phyloP scores from a whole-genome alignment of 495 filamentous ascomycete genomes.

The Pyrenopolyporus hunteri region DNA sequence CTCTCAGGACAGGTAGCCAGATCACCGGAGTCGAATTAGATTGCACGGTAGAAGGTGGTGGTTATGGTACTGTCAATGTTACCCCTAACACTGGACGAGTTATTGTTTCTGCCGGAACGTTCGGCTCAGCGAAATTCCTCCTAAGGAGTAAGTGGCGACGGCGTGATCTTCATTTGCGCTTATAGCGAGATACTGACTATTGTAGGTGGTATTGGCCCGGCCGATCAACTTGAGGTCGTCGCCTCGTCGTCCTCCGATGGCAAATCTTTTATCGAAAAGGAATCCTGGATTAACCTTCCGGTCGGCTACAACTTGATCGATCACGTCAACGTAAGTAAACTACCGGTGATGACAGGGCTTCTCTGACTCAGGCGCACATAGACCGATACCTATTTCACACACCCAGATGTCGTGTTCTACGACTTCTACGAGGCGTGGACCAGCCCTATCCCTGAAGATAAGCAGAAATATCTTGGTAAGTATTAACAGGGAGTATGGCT shows the following conservation, averaged over 20 bases:
- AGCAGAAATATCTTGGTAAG: conserved; percentile 47
- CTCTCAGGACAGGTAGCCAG: conserved; percentile 65
- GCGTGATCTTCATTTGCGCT: not conserved
- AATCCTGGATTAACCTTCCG: conserved; percentile 72
- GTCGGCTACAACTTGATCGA: conserved; percentile 78
- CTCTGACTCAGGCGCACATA: conserved; percentile 17
- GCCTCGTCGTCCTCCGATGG: conserved; percentile 58
- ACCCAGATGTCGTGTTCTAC: conserved; percentile 65
- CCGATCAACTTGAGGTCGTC: conserved; percentile 65
- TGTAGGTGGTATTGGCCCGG: conserved; percentile 65
- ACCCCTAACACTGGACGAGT: conserved; percentile 66
- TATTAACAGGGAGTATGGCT: not conserved
- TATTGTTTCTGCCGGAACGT: conserved; percentile 71
- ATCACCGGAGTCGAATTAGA: conserved; percentile 74
- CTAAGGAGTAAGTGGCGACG: conserved; percentile 42
- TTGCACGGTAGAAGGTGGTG: conserved; percentile 59
- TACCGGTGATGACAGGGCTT: not conserved
- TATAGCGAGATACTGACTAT: conserved; percentile 34
- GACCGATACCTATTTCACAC: conserved; percentile 70
- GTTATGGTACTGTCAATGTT: conserved; percentile 63
- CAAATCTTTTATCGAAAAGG: conserved; percentile 56
- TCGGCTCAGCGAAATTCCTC: conserved; percentile 75
- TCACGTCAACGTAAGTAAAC: conserved; percentile 62
- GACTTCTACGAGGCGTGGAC: conserved; percentile 70
- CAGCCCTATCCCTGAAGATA: conserved; percentile 48